Evolutionary conservation across 805 yeast genomes (phyloP).

Genomic region (Cyberlindnera euphorbiae): DNA sequence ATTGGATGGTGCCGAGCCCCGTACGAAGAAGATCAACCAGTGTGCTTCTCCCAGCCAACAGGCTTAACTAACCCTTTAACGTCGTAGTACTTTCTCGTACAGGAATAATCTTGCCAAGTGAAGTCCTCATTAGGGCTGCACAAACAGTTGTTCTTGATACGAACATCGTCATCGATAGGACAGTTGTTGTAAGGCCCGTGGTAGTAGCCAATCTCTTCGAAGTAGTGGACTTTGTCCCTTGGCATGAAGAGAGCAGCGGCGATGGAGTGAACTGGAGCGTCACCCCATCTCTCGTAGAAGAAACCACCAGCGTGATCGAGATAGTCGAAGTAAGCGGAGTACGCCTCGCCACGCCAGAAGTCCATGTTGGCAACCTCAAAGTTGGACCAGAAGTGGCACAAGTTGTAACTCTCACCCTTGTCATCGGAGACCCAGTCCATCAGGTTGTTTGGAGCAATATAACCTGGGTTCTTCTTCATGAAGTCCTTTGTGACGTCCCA

Average conservation of each 20-base stretch:
- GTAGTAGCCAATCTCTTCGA: slow-evolving; percentile 79
- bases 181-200: slow-evolving; percentile 81
- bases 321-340: slow-evolving; percentile 62
- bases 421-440: slow-evolving; percentile 69
- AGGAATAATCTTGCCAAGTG: slow-evolving; percentile 71
- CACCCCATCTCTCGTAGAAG: slow-evolving; percentile 93
- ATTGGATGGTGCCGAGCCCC: too few species aligned
- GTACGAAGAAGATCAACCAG: too few species aligned
- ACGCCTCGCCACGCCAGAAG: slow-evolving; percentile 73
- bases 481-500: slow-evolving; percentile 71
- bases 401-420: slow-evolving; percentile 65
- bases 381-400: slow-evolving; percentile 91
- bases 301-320: slow-evolving; percentile 86
- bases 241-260: slow-evolving; percentile 79
- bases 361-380: slow-evolving; percentile 75
- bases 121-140: slow-evolving; percentile 70
- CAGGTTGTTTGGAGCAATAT: slow-evolving; percentile 55
- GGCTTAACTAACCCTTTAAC: slow-evolving; percentile 56
- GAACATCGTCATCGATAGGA: slow-evolving; percentile 61
- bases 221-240: slow-evolving; percentile 68
- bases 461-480: slow-evolving; percentile 54
- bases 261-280: slow-evolving; percentile 87
- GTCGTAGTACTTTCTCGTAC: slow-evolving; percentile 60
- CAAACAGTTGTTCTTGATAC: slow-evolving; percentile 60
- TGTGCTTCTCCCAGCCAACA: slow-evolving; percentile 63